A percentile compares a stretch with the other conserved stretches of the same genome.
Conservation (phyloP, 192 early-diverging fungal species). For the Phlyctochytrium arcticum region DNA sequence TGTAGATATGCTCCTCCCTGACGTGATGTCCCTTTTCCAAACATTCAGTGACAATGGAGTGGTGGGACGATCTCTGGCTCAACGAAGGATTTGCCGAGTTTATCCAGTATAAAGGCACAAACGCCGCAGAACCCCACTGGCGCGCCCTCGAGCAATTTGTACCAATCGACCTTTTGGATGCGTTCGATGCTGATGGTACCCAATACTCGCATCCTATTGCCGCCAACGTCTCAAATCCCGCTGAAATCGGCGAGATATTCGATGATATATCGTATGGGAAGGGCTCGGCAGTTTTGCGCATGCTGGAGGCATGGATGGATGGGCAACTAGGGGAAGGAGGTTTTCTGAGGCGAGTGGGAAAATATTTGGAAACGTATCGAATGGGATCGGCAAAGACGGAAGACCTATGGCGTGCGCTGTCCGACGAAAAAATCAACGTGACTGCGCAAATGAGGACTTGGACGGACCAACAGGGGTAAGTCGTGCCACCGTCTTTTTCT, state of each 20-base stretch:
- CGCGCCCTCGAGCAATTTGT: slow-evolving; percentile 27
- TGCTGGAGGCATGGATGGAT: slow-evolving; percentile 34
- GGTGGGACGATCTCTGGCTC: slow-evolving; percentile 77
- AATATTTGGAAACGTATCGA: slow-evolving; percentile 67
- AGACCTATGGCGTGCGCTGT: slow-evolving; percentile 80
- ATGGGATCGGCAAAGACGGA: slow-evolving; percentile 77
- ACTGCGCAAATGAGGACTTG: slow-evolving; percentile 31
- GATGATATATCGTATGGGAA: slow-evolving; percentile 85
- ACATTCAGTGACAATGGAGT: slow-evolving; percentile 73
- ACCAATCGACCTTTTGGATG: slow-evolving; percentile 7
- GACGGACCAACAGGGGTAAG: slow-evolving; percentile 36
- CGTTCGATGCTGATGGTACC: slow-evolving; percentile 29
- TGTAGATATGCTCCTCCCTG: no score
- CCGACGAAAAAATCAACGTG: slow-evolving; percentile 9
- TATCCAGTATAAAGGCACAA: slow-evolving; percentile 41
- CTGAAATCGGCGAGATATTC: slow-evolving; percentile 65
- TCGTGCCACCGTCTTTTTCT: no score
- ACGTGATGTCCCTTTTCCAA: no score
- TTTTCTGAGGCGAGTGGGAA: slow-evolving; percentile 15
- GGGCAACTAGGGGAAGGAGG: neutral
- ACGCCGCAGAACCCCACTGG: slow-evolving; percentile 9
- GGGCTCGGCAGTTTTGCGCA: slow-evolving; percentile 77
- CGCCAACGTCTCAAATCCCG: slow-evolving; percentile 10
- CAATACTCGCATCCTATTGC: slow-evolving; percentile 34
- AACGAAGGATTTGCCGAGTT: slow-evolving; percentile 96